A percentile compares a stretch with the other conserved stretches of the same genome.
These are phyloP conservation scores for Galerina marginata DNA, from an alignment of 768 basidiomycete genomes.

Conservation along the genomic window DNA sequence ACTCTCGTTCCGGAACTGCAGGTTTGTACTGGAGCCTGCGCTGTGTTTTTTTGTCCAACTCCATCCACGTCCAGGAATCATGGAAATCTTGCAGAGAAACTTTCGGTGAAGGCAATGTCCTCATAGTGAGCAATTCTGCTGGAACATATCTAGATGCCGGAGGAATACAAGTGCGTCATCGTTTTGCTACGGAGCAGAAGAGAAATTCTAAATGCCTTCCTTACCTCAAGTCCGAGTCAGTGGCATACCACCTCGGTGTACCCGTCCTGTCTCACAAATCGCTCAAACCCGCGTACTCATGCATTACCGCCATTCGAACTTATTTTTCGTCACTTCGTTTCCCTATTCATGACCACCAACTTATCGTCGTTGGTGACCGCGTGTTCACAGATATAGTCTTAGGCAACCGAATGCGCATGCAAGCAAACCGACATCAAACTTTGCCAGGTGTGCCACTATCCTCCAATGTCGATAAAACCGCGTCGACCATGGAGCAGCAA, in stretches of 20 bases:
- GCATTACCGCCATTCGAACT: constrained; percentile 67
- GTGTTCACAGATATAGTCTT: constrained; percentile 91
- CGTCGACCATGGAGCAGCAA: constrained; percentile 31
- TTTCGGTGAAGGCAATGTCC: constrained; percentile 80
- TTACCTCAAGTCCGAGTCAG: constrained; percentile 77
- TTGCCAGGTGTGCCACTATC: constrained; percentile 2
- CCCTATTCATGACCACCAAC: constrained; percentile 64
- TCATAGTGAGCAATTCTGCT: constrained; percentile 95
- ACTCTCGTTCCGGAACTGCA: constrained; percentile 75
- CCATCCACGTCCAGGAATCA: constrained; percentile 53
- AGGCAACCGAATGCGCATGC: constrained; percentile 70
- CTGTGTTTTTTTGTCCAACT: neutral
- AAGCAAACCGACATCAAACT: constrained; percentile 6
- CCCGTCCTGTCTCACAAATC: constrained; percentile 82
- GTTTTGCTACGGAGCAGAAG: neutral
- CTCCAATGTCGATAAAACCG: constrained; percentile 31
- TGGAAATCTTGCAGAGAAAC: constrained; percentile 75
- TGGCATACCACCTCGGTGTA: constrained; percentile 73
- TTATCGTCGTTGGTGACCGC: constrained; percentile 90
- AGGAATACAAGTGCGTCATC: constrained; percentile 72
- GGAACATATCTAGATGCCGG: constrained; percentile 81
- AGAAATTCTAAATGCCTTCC: neutral
- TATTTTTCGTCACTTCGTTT: constrained; percentile 72
- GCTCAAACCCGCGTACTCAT: constrained; percentile 83
- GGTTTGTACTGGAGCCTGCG: constrained; percentile 42